These are phyloP conservation scores for Paramarasmius palmivorus DNA, from an alignment of 1,284 basidiomycete species.

Conservation along the genomic window DNA sequence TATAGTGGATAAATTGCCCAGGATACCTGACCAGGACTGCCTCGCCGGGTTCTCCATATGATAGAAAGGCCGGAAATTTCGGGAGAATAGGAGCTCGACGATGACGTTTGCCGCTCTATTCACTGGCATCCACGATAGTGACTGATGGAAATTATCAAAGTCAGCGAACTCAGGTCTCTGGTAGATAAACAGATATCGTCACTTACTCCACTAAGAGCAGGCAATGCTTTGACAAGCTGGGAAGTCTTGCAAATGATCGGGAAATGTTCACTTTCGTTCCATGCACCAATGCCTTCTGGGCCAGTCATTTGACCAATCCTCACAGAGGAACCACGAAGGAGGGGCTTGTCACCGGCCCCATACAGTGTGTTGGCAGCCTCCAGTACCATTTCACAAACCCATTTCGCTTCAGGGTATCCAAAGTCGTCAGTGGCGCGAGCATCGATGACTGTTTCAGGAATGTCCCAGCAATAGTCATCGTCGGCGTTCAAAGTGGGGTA, in stretches of 20 bases:
- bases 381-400: slow-evolving; percentile 51
- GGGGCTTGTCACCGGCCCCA: slow-evolving; percentile 19
- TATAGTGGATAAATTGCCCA: slow-evolving; percentile 26
- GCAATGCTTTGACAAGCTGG: slow-evolving; percentile 26
- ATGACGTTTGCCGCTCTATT: slow-evolving; percentile 21
- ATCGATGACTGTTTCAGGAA: slow-evolving; percentile 29
- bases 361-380: slow-evolving; percentile 23
- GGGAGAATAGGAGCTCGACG: slow-evolving; percentile 19
- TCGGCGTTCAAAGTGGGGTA: slow-evolving; percentile 25
- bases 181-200: background rate
- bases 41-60: slow-evolving; percentile 23
- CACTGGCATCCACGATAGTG: slow-evolving; percentile 28
- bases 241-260: slow-evolving; percentile 35
- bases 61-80: slow-evolving; percentile 16
- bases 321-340: slow-evolving; percentile 25
- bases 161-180: background rate
- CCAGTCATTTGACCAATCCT: slow-evolving; percentile 39
- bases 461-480: slow-evolving; percentile 19
- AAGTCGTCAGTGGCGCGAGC: slow-evolving; percentile 25
- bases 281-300: slow-evolving; percentile 32
- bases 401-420: slow-evolving; percentile 75
- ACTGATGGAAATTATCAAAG: slow-evolving; percentile 17
- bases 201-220: slow-evolving; percentile 31
- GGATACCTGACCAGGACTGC: slow-evolving; percentile 25
- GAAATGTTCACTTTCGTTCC: slow-evolving; percentile 37